A percentile compares a stretch with the other conserved stretches of the same genome.
Conservation (phyloP, 208 protist genomes). For the Wallacemonas sp. region DNA sequence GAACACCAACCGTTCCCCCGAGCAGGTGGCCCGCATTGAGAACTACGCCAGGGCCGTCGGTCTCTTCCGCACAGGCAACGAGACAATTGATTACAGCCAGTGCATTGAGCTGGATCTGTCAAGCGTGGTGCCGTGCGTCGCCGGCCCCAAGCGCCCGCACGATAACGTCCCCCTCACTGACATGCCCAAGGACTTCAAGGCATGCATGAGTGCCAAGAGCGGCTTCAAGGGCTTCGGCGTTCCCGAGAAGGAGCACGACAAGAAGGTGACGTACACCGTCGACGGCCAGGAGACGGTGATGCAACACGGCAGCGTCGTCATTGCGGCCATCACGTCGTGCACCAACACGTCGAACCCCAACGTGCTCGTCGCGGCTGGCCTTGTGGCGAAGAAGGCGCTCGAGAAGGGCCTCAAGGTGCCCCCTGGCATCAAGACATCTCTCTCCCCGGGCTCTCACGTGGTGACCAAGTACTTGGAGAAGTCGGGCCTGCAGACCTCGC, state of each 20-base stretch:
- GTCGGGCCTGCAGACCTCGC: conserved; percentile 80
- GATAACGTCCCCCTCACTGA: conserved; percentile 92
- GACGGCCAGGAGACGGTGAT: conserved; percentile 81
- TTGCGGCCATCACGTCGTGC: conserved; percentile 96
- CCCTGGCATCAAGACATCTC: conserved; percentile 94
- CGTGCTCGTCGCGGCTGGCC: conserved; percentile 94
- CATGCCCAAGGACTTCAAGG: conserved; percentile 92
- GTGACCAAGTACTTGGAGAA: conserved; percentile 94
- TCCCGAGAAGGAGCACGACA: conserved; percentile 63
- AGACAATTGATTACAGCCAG: conserved; percentile 85
- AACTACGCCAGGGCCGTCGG: conserved; percentile 89
- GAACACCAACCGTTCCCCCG: conserved; percentile 78
- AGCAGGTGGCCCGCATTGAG: conserved; percentile 90
- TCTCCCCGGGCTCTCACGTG: conserved; percentile 95
- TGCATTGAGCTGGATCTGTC: conserved; percentile 92
- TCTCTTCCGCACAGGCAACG: conserved; percentile 82
- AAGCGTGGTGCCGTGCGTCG: conserved; percentile 86
- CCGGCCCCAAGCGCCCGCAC: conserved; percentile 96
- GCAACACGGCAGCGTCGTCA: conserved; percentile 93
- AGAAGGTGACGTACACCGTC: conserved; percentile 79
- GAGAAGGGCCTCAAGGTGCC: conserved; percentile 89
- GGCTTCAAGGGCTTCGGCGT: conserved; percentile 97
- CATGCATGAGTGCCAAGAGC: conserved; percentile 85
- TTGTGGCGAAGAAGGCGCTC: conserved; percentile 93
- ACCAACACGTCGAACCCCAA: conserved; percentile 97